These are phyloP conservation scores for Starmerella etchellsii DNA, from an alignment of 805 yeast species.

Conservation along the genomic window DNA sequence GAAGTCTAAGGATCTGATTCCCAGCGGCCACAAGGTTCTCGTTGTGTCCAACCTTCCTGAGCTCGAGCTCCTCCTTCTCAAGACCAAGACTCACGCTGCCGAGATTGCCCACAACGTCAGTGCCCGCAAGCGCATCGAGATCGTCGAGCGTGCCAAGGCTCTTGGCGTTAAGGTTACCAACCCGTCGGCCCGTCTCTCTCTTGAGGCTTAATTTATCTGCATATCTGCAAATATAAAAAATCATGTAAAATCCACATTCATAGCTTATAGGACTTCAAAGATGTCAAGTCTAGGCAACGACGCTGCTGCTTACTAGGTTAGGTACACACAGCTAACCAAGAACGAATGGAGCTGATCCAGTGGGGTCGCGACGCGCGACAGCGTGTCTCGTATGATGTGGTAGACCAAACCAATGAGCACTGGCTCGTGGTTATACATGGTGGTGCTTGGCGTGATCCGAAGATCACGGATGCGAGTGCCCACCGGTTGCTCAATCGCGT, in stretches of 20 bases:
- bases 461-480: constrained; percentile 47
- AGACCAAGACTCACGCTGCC: constrained; percentile 98
- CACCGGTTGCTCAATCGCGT: not conserved
- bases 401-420: not conserved
- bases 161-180: constrained; percentile 98
- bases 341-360: not conserved
- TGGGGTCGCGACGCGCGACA: constrained; percentile 7
- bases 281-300: too few species aligned
- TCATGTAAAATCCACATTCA: too few species aligned
- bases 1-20: constrained; percentile 89
- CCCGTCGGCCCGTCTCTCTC: constrained; percentile 96
- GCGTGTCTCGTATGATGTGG: constrained; percentile 1
- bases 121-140: constrained; percentile 94
- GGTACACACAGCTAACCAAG: too few species aligned
- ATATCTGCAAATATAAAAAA: constrained; percentile 1
- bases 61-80: constrained; percentile 88
- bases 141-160: constrained; percentile 94
- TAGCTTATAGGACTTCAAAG: too few species aligned
- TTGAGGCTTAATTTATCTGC: constrained; percentile 64
- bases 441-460: constrained; percentile 76
- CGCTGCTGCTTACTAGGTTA: too few species aligned
- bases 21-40: constrained; percentile 97
- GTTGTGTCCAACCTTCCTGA: constrained; percentile 85
- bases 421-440: constrained; percentile 59
- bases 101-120: constrained; percentile 99